Percentiles rank a stretch among this genome's conserved stretches.
Evolutionary conservation across 768 basidiomycete species (phyloP).

Genomic region (Auricularia heimuer): DNA sequence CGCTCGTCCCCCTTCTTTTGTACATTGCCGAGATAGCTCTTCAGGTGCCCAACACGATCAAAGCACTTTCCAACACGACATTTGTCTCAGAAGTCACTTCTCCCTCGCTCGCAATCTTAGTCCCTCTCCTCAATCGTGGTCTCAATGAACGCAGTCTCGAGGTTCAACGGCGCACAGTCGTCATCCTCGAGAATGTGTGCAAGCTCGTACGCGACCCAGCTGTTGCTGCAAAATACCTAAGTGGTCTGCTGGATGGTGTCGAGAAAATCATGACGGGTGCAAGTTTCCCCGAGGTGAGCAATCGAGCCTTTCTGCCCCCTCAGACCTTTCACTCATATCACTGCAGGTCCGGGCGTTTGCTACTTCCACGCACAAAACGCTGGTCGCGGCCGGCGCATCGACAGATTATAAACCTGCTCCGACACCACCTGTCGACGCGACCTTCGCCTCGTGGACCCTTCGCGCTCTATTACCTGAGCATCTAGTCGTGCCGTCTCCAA

Average conservation of each 20-base stretch:
- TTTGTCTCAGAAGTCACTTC: slow-evolving; percentile 96
- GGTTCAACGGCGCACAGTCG: slow-evolving; percentile 86
- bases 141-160: slow-evolving; percentile 95
- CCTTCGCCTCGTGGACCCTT: slow-evolving; percentile 45
- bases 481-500: slow-evolving; percentile 25
- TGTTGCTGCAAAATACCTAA: slow-evolving; percentile 82
- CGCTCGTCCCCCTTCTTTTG: background rate
- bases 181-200: slow-evolving; percentile 92
- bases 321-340: background rate
- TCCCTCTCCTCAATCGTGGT: slow-evolving; percentile 82
- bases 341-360: slow-evolving; percentile 85
- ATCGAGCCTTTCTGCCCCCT: background rate
- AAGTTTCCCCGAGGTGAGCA: slow-evolving; percentile 83
- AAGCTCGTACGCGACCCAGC: slow-evolving; percentile 90
- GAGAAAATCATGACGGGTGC: slow-evolving; percentile 83
- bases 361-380: slow-evolving; percentile 67
- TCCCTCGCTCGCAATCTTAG: slow-evolving; percentile 92
- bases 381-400: slow-evolving; percentile 78
- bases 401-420: slow-evolving; percentile 37
- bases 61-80: slow-evolving; percentile 87
- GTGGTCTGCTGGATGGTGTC: slow-evolving; percentile 80
- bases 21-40: no score
- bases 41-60: slow-evolving; percentile 85
- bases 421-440: slow-evolving; percentile 53
- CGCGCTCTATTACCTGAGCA: slow-evolving; percentile 49